Evolutionary conservation across 306 rosid species (phyloP), one percentile per base, ranked within the genome.

Genomic region (Arachis hypogaea): DNA sequence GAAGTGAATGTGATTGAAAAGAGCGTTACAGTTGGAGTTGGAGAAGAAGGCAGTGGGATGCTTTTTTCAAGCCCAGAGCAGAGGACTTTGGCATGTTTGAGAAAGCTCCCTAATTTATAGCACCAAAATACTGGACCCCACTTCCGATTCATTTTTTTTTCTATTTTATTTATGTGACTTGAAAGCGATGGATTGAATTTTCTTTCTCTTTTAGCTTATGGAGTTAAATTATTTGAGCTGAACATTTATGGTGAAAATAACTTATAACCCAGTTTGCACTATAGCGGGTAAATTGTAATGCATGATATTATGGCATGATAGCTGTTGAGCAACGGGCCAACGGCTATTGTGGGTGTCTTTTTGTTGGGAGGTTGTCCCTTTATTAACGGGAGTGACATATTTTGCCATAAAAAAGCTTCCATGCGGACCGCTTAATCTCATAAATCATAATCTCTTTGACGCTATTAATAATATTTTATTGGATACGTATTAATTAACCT

Each of bases 291-390:
- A 61, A 75, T 40, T 47, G 41, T 61, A 62, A 36, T 64, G 40
- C 62, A 40, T 57, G 71, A 47, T n/a, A 55, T 60, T 9, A 6
- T 59, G 38, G 10, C 18, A 57, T 71, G 56, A 75, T 61, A 58
- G 72, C 77, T 66, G 80, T 80, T 76, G 76, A 68, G 68, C 86
- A 88, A 86, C 89, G 90, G 92, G 80, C 78, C 60, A 43, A 46
- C n/a, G 49, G 74, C 72, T 68, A 73, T 43, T 77, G 79, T 63
- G 75, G 14, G 14, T 57, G 76, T 68, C 64, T 28, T 62, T 59
- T 58, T 29, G 78, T 78, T 80, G 76, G 61, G 69, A 29, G 83
- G 76, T 40, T 49, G 71, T 42, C 58, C 66, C 77, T 70, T 71
- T 44, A 71, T 65, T 56, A 76, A 76, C 78, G 66, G 81, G 50